phyloP scores from a whole-genome alignment of 202 grass and related monocot species.

The Brachypodium distachyon region DNA sequence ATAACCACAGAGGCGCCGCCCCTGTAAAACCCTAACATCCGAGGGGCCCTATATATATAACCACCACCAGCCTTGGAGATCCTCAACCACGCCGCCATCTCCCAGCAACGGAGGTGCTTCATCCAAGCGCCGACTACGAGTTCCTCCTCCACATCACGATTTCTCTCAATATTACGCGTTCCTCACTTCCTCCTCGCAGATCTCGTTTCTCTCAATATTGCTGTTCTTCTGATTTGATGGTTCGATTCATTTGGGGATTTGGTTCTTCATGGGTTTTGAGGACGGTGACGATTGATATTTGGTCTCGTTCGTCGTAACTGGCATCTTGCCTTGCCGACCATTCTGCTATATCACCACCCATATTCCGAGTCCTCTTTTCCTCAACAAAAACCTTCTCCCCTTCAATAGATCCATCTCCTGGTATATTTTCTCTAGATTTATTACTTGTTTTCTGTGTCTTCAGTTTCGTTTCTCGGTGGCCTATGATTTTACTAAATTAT shows the following conservation, averaged over 20 bases:
- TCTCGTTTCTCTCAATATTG: not conserved
- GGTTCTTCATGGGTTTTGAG: not conserved
- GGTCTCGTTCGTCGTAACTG: conserved; percentile 99
- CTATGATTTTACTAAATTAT: conserved; percentile 40
- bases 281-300: conserved; percentile 56
- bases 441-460: not conserved
- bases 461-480: not conserved
- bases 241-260: not conserved
- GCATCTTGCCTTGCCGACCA: conserved; percentile 95
- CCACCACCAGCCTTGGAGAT: rapidly evolving
- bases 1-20: not conserved
- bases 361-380: conserved; percentile 63
- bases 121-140: too few species aligned
- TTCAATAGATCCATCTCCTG: not conserved
- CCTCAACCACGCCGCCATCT: not conserved
- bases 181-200: too few species aligned
- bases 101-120: too few species aligned
- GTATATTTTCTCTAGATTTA: not conserved
- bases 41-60: conserved; percentile 41
- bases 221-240: not conserved
- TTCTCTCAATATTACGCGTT: too few species aligned
- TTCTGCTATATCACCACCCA: conserved; percentile 99
- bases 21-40: conserved; percentile 30
- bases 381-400: rapidly evolving
- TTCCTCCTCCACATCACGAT: too few species aligned